Evolutionary conservation across 441 rosid genomes (phyloP).

Genomic region (Oxalis stricta): DNA sequence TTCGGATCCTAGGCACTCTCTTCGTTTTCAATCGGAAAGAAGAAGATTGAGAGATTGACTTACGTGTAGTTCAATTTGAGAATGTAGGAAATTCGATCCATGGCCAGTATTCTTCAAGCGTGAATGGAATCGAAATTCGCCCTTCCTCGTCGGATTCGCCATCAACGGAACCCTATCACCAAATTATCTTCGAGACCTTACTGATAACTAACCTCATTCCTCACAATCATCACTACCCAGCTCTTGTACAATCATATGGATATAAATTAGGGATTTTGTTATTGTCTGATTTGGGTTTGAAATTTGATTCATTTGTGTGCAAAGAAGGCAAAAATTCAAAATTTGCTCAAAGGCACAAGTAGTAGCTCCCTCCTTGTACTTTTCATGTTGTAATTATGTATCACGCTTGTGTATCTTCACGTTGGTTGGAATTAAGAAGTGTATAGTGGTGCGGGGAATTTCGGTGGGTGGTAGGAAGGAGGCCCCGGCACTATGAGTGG

Average conservation of each 20-base stretch:
- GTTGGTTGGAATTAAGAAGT: no score
- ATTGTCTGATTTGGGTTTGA: neutral
- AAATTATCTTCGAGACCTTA: conserved; percentile 55
- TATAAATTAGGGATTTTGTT: no score
- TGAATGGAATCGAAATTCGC: conserved; percentile 77
- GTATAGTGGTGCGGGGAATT: no score
- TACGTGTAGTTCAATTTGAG: no score
- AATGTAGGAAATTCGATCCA: conserved; percentile 71
- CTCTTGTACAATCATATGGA: neutral
- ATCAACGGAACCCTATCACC: conserved; percentile 64
- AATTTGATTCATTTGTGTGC: conserved; percentile 8
- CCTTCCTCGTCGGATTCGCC: conserved; percentile 83
- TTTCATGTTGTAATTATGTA: no score
- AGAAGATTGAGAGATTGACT: no score
- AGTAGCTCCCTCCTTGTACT: conserved; percentile 4
- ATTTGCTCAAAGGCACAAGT: conserved; percentile 69
- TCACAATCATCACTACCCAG: neutral
- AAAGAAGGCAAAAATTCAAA: conserved; percentile 74
- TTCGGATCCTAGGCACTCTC: no score
- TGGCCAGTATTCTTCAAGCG: conserved; percentile 95
- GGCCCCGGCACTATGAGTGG: no score
- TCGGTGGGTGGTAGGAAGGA: no score
- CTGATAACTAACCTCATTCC: conserved; percentile 28
- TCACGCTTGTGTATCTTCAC: no score
- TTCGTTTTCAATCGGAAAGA: no score